These are phyloP conservation scores for Excoecaria agallocha DNA, from an alignment of 345 rosid species.

Conservation along the genomic window DNA sequence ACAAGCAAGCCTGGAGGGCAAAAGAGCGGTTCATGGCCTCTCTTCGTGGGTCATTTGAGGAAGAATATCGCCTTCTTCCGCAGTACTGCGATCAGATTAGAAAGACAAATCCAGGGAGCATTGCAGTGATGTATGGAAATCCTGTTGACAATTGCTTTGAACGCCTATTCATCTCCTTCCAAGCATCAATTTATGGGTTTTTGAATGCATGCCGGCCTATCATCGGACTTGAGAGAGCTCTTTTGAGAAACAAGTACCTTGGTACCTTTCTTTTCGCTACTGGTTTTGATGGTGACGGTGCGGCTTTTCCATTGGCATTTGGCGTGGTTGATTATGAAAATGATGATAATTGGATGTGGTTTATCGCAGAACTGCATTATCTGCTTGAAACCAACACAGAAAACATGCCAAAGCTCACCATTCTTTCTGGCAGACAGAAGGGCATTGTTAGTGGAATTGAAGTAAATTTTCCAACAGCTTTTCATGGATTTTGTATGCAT, in stretches of 20 bases:
- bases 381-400: slow-evolving; percentile 25
- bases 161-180: slow-evolving; percentile 24
- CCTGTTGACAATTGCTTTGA: slow-evolving; percentile 18
- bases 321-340: slow-evolving; percentile 24
- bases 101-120: slow-evolving; percentile 27
- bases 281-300: slow-evolving; percentile 32
- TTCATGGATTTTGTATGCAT: slow-evolving; percentile 25
- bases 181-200: slow-evolving; percentile 30
- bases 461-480: slow-evolving; percentile 23
- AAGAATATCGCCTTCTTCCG: slow-evolving; percentile 22
- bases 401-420: slow-evolving; percentile 30
- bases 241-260: slow-evolving; percentile 38
- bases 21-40: slow-evolving; percentile 44
- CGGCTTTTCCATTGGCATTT: slow-evolving; percentile 25
- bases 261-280: slow-evolving; percentile 27
- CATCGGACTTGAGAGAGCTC: slow-evolving; percentile 16
- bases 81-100: slow-evolving; percentile 24
- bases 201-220: slow-evolving; percentile 26
- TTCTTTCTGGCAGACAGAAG: slow-evolving; percentile 25
- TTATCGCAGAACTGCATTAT: slow-evolving; percentile 22
- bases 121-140: slow-evolving; percentile 23
- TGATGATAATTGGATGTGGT: slow-evolving; percentile 26
- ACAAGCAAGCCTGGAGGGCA: slow-evolving; percentile 99
- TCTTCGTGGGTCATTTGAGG: slow-evolving; percentile 21
- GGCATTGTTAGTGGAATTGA: slow-evolving; percentile 19